Evolutionary conservation across 495 filamentous ascomycete genomes (phyloP).

Genomic region (Thozetella sp.): DNA sequence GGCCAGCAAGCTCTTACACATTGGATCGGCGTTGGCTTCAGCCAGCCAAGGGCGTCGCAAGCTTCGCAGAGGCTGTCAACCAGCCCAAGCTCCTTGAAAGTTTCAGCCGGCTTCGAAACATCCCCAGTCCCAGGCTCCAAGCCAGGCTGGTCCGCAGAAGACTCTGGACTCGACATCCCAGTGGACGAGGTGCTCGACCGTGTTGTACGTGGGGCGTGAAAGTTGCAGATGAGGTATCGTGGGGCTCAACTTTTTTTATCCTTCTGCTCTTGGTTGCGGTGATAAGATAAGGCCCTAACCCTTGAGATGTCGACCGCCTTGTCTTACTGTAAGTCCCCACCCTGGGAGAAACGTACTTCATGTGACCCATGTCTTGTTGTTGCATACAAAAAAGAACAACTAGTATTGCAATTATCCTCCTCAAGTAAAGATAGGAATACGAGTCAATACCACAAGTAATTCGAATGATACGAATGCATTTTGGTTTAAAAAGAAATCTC

Average conservation of each 20-base stretch:
- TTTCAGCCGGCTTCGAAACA: not conserved
- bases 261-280: no score
- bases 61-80: conserved; percentile 88
- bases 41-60: conserved; percentile 79
- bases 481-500: no score
- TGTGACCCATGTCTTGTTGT: no score
- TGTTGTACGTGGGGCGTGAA: not conserved
- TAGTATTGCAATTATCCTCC: no score
- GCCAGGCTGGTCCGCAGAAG: not conserved
- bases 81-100: conserved; percentile 53
- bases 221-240: not conserved
- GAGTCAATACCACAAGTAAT: no score
- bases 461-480: no score
- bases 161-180: not conserved
- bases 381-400: no score
- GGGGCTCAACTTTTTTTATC: not conserved
- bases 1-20: conserved; percentile 2
- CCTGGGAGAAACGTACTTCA: no score
- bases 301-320: not conserved
- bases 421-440: no score
- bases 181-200: not conserved
- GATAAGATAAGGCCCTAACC: conserved; percentile 1
- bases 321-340: no score
- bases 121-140: not conserved
- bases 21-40: conserved; percentile 81